These are phyloP conservation scores for Phylloporus scabripes DNA, from an alignment of 768 basidiomycete species.

Conservation along the genomic window DNA sequence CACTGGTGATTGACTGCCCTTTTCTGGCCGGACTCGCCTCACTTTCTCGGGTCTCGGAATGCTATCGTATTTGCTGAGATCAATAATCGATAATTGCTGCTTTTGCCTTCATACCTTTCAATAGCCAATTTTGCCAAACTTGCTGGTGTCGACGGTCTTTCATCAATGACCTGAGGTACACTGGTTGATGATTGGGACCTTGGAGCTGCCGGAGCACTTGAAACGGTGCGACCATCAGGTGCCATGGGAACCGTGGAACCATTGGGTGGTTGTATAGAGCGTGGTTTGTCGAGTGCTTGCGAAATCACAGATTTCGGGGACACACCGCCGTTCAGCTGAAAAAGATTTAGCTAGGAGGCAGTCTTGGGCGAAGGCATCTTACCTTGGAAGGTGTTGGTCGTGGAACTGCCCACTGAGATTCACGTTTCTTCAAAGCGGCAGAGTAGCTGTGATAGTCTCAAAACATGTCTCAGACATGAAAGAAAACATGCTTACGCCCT, in stretches of 20 bases:
- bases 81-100: neutral
- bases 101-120: constrained; percentile 47
- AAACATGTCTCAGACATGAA: neutral
- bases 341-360: neutral
- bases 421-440: constrained; percentile 70
- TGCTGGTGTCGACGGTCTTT: constrained; percentile 28
- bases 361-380: neutral
- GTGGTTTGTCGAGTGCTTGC: constrained; percentile 28
- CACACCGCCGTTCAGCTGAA: constrained; percentile 25
- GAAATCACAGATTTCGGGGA: constrained; percentile 24
- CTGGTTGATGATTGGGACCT: constrained; percentile 46
- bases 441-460: constrained; percentile 47
- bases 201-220: constrained; percentile 41
- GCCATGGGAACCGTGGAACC: constrained; percentile 31
- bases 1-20: constrained; percentile 33
- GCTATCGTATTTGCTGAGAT: constrained; percentile 31
- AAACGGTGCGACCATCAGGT: constrained; percentile 31
- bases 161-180: constrained; percentile 20
- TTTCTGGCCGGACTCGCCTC: constrained; percentile 46
- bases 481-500: constrained; percentile 50
- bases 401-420: constrained; percentile 46
- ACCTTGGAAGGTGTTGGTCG: constrained; percentile 33
- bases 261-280: constrained; percentile 34
- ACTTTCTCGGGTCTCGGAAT: constrained; percentile 79
- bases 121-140: constrained; percentile 53